Base-by-base conservation (phyloP, 2,329 filamentous ascomycete species). In the Monosporascus sp. region DNA sequence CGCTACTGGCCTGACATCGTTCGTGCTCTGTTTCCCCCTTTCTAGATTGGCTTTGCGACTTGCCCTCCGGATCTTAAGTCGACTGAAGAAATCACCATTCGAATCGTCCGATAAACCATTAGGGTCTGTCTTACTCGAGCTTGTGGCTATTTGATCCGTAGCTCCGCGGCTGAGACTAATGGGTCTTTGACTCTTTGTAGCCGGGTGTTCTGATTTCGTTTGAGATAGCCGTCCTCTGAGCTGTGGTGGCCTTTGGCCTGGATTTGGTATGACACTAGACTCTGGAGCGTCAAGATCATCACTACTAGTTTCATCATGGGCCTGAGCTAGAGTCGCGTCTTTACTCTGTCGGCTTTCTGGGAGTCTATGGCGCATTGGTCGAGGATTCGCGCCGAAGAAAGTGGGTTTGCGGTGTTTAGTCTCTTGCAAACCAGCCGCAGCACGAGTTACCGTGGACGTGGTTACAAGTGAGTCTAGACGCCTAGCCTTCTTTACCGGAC, bases 401-500 rank as follows among this genome's bases (percentile, higher is more conserved):
- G 41, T 35, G 35, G 47, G 49, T 17, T 16, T 5, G 27, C 24
- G 46, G 8, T 50, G 24, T 11, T 38, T 50, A 2, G 49, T 22
- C 14, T 55, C 56, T 20, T 51, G 40, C 27, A 62, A 67, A 11
- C 63, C 65, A 38, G 65, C 61, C 14, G 63, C 62, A 5, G 65
- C 62, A 6, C 65, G 63, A 2, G 65, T 66, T 16, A 53, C 43
- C 11, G 49, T 43, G 2, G 54, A 46, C 3, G 55, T 54, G 7
- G 60, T 54, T 7, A 57, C 54, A 8, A 65, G 53, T 11, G 56
- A 57, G 48, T 62, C 60, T 16, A 65, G 40, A 1, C 56, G 57
- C 5, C 52, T 51, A 1, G 52, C 56, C 22, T 69, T 63, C 55
- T 68, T 69, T 49, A 65, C 63, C 24, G 71, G 73, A 16, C 68